Percentiles rank a stretch among this genome's conserved stretches.
phyloP scores from a whole-genome alignment of 148 eudicot genomes.

The Rhododendron williamsianum region DNA sequence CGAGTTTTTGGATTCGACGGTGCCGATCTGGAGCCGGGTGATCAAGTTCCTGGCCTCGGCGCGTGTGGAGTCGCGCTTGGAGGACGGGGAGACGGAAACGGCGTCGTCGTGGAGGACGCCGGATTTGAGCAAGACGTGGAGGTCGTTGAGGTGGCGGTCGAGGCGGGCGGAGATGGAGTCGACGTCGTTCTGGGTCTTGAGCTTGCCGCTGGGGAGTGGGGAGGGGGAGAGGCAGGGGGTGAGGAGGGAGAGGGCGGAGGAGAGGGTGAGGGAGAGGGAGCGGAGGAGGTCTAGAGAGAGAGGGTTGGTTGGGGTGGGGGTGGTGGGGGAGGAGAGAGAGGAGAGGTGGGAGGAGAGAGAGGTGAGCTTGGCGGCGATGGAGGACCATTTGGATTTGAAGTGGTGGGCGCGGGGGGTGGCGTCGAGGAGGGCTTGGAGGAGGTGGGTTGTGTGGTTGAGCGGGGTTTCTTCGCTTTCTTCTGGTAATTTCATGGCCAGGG shows the following conservation, averaged over 20 bases:
- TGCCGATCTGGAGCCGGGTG: constrained; percentile 74
- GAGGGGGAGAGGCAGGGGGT: constrained; percentile 24
- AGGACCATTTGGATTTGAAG: constrained; percentile 67
- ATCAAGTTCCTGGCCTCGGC: constrained; percentile 44
- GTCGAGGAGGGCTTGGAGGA: constrained; percentile 31
- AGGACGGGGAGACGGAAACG: background rate
- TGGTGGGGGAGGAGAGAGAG: constrained; percentile 18
- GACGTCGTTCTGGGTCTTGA: constrained; percentile 69
- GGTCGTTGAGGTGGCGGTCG: constrained; percentile 44
- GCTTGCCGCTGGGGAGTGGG: constrained; percentile 47
- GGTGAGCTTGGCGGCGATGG: constrained; percentile 50
- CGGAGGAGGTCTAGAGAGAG: constrained; percentile 42
- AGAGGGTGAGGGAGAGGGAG: constrained; percentile 40
- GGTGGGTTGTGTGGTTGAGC: constrained; percentile 13
- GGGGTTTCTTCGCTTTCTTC: background rate
- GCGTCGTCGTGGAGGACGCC: constrained; percentile 26
- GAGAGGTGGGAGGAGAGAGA: constrained; percentile 39
- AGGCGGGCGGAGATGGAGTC: constrained; percentile 50
- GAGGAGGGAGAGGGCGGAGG: constrained; percentile 45
- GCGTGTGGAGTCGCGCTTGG: constrained; percentile 37
- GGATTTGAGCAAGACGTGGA: constrained; percentile 39
- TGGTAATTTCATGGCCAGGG: constrained; percentile 35
- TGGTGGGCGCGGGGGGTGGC: constrained; percentile 39
- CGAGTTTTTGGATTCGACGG: constrained; percentile 37
- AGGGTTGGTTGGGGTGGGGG: constrained; percentile 16